Evolutionary conservation across 2,329 filamentous ascomycete species (phyloP), one percentile per base, ranked within the genome.

Genomic region (Colletotrichum caudatum): DNA sequence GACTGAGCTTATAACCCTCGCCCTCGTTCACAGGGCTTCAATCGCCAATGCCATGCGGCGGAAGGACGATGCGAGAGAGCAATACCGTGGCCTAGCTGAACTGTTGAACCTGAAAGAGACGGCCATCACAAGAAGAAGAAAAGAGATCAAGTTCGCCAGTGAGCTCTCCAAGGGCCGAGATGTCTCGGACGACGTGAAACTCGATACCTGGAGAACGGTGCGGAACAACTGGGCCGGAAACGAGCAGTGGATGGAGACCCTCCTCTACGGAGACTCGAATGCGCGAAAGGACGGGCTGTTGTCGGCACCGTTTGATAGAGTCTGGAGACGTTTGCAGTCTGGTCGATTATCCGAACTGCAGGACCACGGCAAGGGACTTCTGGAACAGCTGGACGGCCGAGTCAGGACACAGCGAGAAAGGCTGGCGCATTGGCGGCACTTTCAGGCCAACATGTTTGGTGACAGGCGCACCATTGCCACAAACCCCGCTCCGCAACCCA

Each of bases 191-290:
- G 81, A 85, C 50, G 78, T 82, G 4, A 84, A 82, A 56, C 75
- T 80, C 0, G 83, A 88, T 50, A 82, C 94, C 68, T 86, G 91
- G 75, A 88, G 87, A 53, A 85, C 87, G 2, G 82, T 94, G 39
- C 86, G 87, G 46, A 90, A 91, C 72, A 93, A 94, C 75, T 97
- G 94, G 94, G 85, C 93, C 18, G 94, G 94, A 2, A 90, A 91
- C 76, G 88, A 91, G 71, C 87, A 89, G 67, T 95, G 94, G 91
- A 87, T 93, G 76, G 88, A 93, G 59, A 85, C 89, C 2, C 82
- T 97, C 26, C 79, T 96, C 0, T 85, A 91, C 62, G 93, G 93
- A 2, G 91, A 93, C 57, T 83, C 84, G 26, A 83, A 83, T 9
- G 81, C 84, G 2, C 83, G 83, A 35, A 87, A 84, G 41, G 92